Evolutionary conservation across 2,329 filamentous ascomycete species (phyloP), one percentile per base, ranked within the genome.

Genomic region (Plenodomus lindquistii): DNA sequence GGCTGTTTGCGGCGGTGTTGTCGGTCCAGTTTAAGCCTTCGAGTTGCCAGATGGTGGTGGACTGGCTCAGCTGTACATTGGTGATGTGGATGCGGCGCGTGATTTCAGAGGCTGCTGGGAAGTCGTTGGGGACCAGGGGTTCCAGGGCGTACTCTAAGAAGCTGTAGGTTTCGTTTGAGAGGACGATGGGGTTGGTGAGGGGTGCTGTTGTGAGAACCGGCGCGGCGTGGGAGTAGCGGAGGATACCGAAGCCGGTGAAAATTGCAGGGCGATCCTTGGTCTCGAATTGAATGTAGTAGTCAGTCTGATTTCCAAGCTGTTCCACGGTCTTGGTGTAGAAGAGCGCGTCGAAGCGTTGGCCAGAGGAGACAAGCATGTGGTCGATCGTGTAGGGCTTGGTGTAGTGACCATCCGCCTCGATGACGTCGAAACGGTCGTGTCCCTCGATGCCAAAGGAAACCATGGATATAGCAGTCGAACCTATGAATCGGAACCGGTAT

Each of bases 401-500:
- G 63, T 83, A 84, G 15, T 20, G 72, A 52, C 38, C 73, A 46
- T 88, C 85, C 0, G 81, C 84, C 47, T 81, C 80, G 46, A 88
- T 83, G 44, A 89, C 74, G 0, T 76, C 78, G 34, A 87, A 63
- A 9, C 79, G 70, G 1, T 73, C 59, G 56, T 88, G 85, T 5
- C 65, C 77, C 51, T 86, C 82, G 35, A 88, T 78, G 0, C 73
- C 82, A 2, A 85, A 57, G 1, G 78, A 76, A 7, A 85, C 60
- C 8, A 79, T 75, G 0, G 81, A 83, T 16, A 87, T 70, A 0
- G 81, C 81, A 0, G 79, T 80, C 0, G 67, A 77, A 3, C 83
- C 82, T 37, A 88, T 78, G 59, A 85, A 81, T 9, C 85, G 77
- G 43, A 88, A 68, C 1, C 84, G 77, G 57, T 88, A 88, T 0